phyloP scores from a whole-genome alignment of 768 basidiomycete species.

The Serendipita sp. region DNA sequence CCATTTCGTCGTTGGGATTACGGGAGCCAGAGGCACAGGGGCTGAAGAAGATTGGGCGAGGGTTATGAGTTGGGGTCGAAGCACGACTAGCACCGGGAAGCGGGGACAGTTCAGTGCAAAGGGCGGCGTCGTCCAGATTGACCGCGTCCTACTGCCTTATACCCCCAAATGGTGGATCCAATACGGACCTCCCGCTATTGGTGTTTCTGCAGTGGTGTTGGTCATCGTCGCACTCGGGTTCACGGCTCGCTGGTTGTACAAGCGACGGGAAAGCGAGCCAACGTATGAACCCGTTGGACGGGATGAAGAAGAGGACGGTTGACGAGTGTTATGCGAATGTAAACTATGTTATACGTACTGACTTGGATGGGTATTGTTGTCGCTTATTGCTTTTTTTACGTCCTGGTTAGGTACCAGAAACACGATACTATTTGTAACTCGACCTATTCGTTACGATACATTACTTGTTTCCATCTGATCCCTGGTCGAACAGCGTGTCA shows the following conservation, averaged over 20 bases:
- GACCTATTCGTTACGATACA: not conserved
- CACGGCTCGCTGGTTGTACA: slow-evolving; percentile 51
- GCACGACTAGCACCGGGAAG: not conserved
- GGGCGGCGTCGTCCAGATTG: slow-evolving; percentile 83
- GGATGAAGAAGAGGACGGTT: slow-evolving; percentile 12
- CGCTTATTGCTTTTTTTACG: not conserved
- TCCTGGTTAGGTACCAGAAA: not conserved
- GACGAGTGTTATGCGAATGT: not conserved
- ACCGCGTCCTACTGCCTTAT: slow-evolving; percentile 71
- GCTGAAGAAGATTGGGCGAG: slow-evolving; percentile 27
- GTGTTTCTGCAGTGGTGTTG: slow-evolving; percentile 41
- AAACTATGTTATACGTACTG: not conserved
- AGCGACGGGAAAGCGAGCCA: slow-evolving; percentile 64
- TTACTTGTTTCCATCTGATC: too few relatives aligned
- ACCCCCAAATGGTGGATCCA: slow-evolving; percentile 71
- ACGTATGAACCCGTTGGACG: slow-evolving; percentile 76
- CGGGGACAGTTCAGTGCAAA: slow-evolving; percentile 53
- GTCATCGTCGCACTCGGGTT: slow-evolving; percentile 50
- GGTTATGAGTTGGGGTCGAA: slow-evolving; percentile 51
- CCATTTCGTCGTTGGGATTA: slow-evolving; percentile 26
- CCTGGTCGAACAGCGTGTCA: not conserved
- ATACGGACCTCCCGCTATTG: slow-evolving; percentile 54
- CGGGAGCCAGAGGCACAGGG: slow-evolving; percentile 23
- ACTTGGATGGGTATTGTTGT: not conserved
- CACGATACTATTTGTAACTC: not conserved